Evolutionary conservation across 371 early-diverging fungal species (phyloP), one percentile per base, ranked within the genome.

Genomic region (Mucor ambiguus): DNA sequence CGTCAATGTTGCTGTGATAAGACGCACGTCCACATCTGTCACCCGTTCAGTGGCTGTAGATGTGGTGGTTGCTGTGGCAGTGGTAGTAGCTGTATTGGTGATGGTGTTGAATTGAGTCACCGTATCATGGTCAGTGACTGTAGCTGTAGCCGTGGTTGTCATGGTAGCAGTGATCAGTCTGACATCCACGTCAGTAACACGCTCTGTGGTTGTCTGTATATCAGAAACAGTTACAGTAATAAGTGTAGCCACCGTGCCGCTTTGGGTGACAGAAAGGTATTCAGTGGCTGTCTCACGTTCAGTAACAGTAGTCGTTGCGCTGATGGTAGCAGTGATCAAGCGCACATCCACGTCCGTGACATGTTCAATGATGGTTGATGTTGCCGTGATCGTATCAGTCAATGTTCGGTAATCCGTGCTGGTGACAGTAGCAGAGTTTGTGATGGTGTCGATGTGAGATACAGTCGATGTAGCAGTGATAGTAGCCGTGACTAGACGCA

Each of bases 91-190:
- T 16, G 56, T 55, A 5, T 32, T 30, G 1, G 56, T 55, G 30
- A 55, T 30, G 4, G 49, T 49, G 11, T 49, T 49, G 24, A 49
- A 49, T 9, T 49, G 49, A 20, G 49, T 49, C 5, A 22, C 24
- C 2, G 26, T 49, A 20, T 26, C 49, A 10, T 12, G 26, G 11
- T 48, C 52, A 1, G 52, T 61, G 4, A 24, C 20, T 8, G 48
- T 60, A n/a, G 44, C 48, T 30, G 48, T 60, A 11, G 44, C 60
- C n/a, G 37, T 60, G 6, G 46, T 28, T 2, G 46, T 52, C 3
- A 60, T 46, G n/a, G 60, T 60, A 6, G 60, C 60, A 30, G 60
- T 60, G 11, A 46, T 10, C 7, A 60, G 44, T 12, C 60, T 29
- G 22, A 60, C 20, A 46, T 60, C 60, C 28, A 60, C 60, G 30